Base-by-base conservation (phyloP, 2,329 filamentous ascomycete genomes). In the Coniochaeta prunicola region DNA sequence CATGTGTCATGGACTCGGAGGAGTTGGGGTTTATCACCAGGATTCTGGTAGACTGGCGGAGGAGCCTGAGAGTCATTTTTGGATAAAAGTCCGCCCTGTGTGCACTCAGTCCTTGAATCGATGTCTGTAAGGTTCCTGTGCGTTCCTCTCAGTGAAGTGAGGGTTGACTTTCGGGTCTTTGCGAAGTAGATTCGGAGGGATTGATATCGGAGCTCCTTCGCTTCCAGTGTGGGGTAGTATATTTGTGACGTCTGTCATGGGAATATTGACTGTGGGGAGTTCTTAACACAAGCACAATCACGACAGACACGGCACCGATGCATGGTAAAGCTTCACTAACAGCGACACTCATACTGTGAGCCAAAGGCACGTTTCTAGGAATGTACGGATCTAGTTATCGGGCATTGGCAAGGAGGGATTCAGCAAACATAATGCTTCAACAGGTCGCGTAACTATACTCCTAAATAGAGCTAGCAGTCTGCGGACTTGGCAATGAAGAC, bases 11-110 rank as follows among this genome's bases (percentile, higher is more conserved):
- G 58, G 79, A 76, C 59, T 74, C 66, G 1, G 87, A 91, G 2
- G 88, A 91, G 74, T 94, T 94, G 34, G 90, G 90, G 68, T 94
- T 93, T 66, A 93, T 80, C 61, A 93, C 77, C 42, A 93, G 79
- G 62, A 92, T 84, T 62, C 71, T 79, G 62, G 72, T 74, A 28
- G 64, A 64, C 60, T 65, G 66, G 38, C 70, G 67, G 19, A 71
- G 62, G 26, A 68, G 60, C 15, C 62, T 62, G 38, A 67, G 69
- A 10, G 69, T 57, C 70, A 72, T 73, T 33, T 13, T 61, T n/a
- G n/a, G 53, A 33, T 34, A 31, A 15, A 3, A 10, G 21, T 24
- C 30, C 17, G 17, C n/a, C n/a, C n/a, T n/a, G n/a, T n/a, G n/a
- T n/a, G n/a, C n/a, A n/a, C n/a, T n/a, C n/a, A 13, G 53, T 5